A percentile compares a stretch with the other conserved stretches of the same genome.
Conservation (phyloP, 768 basidiomycete genomes). For the Pisolithus microcarpus region DNA sequence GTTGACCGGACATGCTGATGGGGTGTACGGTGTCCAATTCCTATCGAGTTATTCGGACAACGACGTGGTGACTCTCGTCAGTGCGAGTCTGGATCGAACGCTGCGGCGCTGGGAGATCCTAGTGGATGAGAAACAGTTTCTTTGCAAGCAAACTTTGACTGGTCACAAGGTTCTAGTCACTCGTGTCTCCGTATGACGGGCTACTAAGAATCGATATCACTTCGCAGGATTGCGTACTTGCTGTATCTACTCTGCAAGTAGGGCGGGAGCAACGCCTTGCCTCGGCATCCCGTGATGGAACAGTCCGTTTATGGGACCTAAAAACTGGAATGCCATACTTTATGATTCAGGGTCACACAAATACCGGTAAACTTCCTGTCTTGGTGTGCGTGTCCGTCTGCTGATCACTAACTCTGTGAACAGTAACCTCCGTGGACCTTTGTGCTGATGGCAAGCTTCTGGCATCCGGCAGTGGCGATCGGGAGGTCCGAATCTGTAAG, state of each 20-base stretch:
- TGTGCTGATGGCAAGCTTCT: constrained; percentile 24
- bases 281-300: constrained; percentile 33
- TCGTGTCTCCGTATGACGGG: background rate
- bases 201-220: too few relatives aligned
- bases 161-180: constrained; percentile 22
- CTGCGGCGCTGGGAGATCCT: constrained; percentile 42
- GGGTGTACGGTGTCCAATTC: constrained; percentile 28
- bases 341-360: constrained; percentile 29
- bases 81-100: constrained; percentile 23
- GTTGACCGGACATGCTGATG: constrained; percentile 24
- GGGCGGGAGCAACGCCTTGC: constrained; percentile 28
- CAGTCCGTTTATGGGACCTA: constrained; percentile 31
- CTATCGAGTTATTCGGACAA: constrained; percentile 11
- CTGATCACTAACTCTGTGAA: background rate
- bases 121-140: constrained; percentile 19
- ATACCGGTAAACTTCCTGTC: constrained; percentile 25
- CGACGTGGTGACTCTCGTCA: constrained; percentile 26
- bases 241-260: constrained; percentile 25
- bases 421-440: constrained; percentile 35
- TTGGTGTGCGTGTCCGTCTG: constrained; percentile 9
- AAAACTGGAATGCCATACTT: constrained; percentile 26
- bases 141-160: constrained; percentile 23
- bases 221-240: constrained; percentile 25
- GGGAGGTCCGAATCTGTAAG: constrained; percentile 32
- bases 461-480: constrained; percentile 33